Evolutionary conservation across 139 green algal species (phyloP).

Genomic region (Chlorella sp.): DNA sequence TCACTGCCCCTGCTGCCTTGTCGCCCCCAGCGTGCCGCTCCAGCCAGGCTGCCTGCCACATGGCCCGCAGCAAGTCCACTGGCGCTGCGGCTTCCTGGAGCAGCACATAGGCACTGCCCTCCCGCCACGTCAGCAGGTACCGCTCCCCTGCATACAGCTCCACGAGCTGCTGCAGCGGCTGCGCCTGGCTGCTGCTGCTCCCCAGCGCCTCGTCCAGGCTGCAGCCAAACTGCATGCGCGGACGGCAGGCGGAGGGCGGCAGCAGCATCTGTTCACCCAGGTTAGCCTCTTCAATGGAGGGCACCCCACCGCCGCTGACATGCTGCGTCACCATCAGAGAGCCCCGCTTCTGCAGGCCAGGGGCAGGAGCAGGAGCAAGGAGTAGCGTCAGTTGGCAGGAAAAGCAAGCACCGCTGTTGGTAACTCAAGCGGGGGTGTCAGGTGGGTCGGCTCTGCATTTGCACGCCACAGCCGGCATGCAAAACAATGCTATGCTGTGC

Average conservation of each 20-base stretch:
- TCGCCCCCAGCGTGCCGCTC: slow-evolving; percentile 38
- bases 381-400: background rate
- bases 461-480: too few relatives aligned
- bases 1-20: slow-evolving; percentile 5
- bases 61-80: slow-evolving; percentile 51
- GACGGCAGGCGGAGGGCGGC: slow-evolving; percentile 29
- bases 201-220: slow-evolving; percentile 43
- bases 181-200: background rate
- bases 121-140: slow-evolving; percentile 70
- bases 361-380: background rate
- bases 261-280: slow-evolving; percentile 53
- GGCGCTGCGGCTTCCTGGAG: slow-evolving; percentile 51
- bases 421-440: too few relatives aligned
- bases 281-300: slow-evolving; percentile 44
- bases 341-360: slow-evolving; percentile 20
- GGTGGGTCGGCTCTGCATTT: too few relatives aligned
- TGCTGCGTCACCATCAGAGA: slow-evolving; percentile 41
- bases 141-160: slow-evolving; percentile 57
- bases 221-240: slow-evolving; percentile 48
- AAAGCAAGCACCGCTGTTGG: too few relatives aligned
- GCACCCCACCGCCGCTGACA: slow-evolving; percentile 44
- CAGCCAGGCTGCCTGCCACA: slow-evolving; percentile 79
- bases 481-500: too few relatives aligned
- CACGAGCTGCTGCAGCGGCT: slow-evolving; percentile 34
- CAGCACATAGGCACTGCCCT: slow-evolving; percentile 57